Evolutionary conservation across 805 yeast species (phyloP), one percentile per base, ranked within the genome.

Genomic region (Nematodospora valgi): DNA sequence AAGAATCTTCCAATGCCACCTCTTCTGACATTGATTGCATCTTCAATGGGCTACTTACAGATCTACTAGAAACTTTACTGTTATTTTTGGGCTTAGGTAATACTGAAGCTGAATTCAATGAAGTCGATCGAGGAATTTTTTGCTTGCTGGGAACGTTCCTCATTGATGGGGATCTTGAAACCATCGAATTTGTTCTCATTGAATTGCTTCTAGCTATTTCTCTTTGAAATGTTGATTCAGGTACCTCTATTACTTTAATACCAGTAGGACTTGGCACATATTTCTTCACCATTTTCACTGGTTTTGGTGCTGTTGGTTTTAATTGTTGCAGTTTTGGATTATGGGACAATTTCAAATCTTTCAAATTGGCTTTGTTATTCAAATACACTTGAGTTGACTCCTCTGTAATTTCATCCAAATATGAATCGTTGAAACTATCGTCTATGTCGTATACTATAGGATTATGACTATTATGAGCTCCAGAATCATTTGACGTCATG

Each of bases 231-330:
- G 54, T 48, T 9, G 69, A 71, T 38, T 62, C 70, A 0, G 87
- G 85, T 3, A 83, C 88, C 46, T 83, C 89, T 4, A 83, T 64
- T 7, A 81, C 68, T 32, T 80, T 73, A 37, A 83, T 66, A 10
- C 93, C 93, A 46, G 76, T 70, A 3, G 85, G 79, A 2, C 87
- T 80, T 2, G 93, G 91, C 30, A 83, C 70, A 59, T 82, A 83
- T 43, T 76, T 80, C 45, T 79, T 81, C 7, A 82, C 72, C 60
- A 74, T 80, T 36, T 63, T 72, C 10, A 49, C 56, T 12, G 44
- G 34, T 19, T 29, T 18, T 21, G 32, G 37, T 13, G 35, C 20
- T 16, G 23, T 33, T 27, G 24, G 39, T 13, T 15, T 23, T 16
- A 19, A 7, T 17, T 21, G 32, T 13, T n/a, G 23, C 9, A 3